A percentile compares a stretch with the other conserved stretches of the same genome.
phyloP scores from a whole-genome alignment of 2,329 filamentous ascomycete genomes.

The Cladosporium sp. region DNA sequence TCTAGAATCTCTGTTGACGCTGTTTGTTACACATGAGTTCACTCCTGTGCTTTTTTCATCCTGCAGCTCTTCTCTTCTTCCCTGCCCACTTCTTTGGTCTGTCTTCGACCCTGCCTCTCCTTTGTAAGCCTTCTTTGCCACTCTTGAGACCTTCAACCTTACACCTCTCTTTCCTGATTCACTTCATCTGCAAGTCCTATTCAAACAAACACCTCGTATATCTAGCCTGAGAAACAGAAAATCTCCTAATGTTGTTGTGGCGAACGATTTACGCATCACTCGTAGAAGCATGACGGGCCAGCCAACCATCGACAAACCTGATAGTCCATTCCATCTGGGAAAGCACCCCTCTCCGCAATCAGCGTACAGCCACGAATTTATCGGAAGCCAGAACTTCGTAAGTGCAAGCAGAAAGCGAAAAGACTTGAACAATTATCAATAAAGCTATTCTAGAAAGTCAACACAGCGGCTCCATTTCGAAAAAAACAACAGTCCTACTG shows the following conservation, averaged over 20 bases:
- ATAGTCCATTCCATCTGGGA: conserved; percentile 1
- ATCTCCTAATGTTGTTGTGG: not conserved
- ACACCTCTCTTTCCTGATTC: not conserved
- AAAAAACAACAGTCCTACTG: not conserved
- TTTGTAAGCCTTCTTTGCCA: conserved; percentile 1
- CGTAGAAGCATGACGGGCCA: not conserved
- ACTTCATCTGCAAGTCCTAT: not conserved
- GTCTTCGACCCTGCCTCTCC: not conserved
- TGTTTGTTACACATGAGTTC: too few species aligned
- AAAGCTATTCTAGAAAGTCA: not conserved
- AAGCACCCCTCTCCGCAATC: conserved; percentile 1
- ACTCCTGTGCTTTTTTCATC: not conserved
- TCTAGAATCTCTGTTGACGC: too few species aligned
- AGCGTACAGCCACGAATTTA: not conserved
- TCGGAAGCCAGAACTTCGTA: not conserved
- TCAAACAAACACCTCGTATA: not conserved
- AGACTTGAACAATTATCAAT: not conserved
- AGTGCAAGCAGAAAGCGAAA: not conserved
- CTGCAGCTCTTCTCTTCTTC: not conserved
- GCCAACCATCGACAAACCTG: not conserved
- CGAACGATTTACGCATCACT: not conserved
- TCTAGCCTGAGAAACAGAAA: not conserved
- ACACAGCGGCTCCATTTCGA: not conserved
- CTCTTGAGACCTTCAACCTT: not conserved
- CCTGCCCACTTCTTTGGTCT: not conserved